These are phyloP conservation scores for Luffa aegyptiaca DNA, from an alignment of 306 rosid genomes.

Conservation along the genomic window DNA sequence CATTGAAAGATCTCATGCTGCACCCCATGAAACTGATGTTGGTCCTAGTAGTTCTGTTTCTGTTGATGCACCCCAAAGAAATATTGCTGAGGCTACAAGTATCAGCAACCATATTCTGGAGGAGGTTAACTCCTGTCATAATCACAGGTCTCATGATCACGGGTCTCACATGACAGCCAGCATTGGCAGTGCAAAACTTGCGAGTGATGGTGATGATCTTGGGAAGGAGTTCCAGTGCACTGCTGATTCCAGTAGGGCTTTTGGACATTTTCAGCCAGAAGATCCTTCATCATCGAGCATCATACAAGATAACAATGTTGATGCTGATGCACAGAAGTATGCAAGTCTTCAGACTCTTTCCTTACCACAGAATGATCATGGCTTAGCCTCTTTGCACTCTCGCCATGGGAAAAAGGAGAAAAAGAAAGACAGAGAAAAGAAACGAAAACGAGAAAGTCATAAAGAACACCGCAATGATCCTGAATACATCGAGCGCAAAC, in stretches of 20 bases:
- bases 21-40: constrained; percentile 42
- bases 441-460: constrained; percentile 57
- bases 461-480: constrained; percentile 56
- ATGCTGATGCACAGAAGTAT: constrained; percentile 59
- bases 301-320: constrained; percentile 61
- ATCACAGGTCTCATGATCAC: constrained; percentile 56
- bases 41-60: constrained; percentile 88
- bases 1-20: constrained; percentile 59
- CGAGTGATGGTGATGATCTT: constrained; percentile 57
- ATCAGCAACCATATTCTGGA: constrained; percentile 53
- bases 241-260: constrained; percentile 69
- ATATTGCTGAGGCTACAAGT: constrained; percentile 46
- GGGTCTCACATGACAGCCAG: constrained; percentile 93
- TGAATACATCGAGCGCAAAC: constrained; percentile 67
- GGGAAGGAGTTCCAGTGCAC: constrained; percentile 82
- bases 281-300: constrained; percentile 67
- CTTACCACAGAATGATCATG: constrained; percentile 25
- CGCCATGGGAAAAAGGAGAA: constrained; percentile 40
- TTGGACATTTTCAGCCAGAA: constrained; percentile 35
- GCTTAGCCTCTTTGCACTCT: constrained; percentile 24
- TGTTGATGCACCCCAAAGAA: constrained; percentile 87
- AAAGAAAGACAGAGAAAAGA: constrained; percentile 64
- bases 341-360: constrained; percentile 83
- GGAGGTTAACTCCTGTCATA: constrained; percentile 75
- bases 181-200: constrained; percentile 75